phyloP scores from a whole-genome alignment of 2,329 filamentous ascomycete species.

The Aureobasidium sp. region DNA sequence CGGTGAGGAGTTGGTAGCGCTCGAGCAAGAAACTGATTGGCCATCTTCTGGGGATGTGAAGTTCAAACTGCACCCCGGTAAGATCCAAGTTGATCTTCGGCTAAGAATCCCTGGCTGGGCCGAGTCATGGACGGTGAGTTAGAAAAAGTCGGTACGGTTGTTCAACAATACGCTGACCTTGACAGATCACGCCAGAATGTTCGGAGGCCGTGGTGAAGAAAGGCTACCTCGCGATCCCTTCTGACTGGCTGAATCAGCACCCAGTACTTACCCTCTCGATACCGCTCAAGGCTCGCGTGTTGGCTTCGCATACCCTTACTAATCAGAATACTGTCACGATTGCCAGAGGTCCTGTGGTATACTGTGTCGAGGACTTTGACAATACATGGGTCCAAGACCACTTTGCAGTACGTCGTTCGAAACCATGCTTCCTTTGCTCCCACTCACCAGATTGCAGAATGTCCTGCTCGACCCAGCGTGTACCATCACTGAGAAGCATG shows the following conservation, averaged over 20 bases:
- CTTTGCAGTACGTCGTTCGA: conserved; percentile 37
- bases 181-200: conserved; percentile 33
- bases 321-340: conserved; percentile 49
- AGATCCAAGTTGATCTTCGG: conserved; percentile 35
- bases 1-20: conserved; percentile 29
- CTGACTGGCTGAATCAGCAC: conserved; percentile 34
- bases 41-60: conserved; percentile 50
- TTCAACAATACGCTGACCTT: not conserved
- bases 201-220: conserved; percentile 31
- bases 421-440: not conserved
- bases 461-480: not conserved
- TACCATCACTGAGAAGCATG: not conserved
- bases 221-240: conserved; percentile 41
- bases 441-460: not conserved
- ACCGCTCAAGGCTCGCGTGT: conserved; percentile 40
- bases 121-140: conserved; percentile 23
- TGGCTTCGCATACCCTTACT: conserved; percentile 47
- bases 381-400: conserved; percentile 51
- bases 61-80: conserved; percentile 37
- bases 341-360: conserved; percentile 52
- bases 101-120: conserved; percentile 53
- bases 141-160: not conserved
- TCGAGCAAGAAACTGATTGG: conserved; percentile 50
- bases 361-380: conserved; percentile 55
- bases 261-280: conserved; percentile 42